Evolutionary conservation across 2,329 filamentous ascomycete species (phyloP).

Genomic region (Lecanoromycetidae sp.): DNA sequence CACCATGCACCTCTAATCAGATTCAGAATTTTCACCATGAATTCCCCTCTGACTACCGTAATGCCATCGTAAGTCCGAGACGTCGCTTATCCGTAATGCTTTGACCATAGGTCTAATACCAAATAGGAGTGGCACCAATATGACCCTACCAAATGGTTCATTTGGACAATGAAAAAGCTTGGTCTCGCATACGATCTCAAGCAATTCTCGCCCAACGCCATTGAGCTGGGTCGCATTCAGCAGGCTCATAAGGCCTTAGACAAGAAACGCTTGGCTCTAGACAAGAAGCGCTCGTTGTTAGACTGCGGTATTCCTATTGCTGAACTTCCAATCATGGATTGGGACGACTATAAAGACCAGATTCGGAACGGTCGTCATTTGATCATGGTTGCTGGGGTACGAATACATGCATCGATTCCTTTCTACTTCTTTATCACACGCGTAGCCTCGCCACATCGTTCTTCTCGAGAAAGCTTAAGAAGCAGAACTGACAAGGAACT

Average conservation of each 20-base stretch:
- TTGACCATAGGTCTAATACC: too few species aligned
- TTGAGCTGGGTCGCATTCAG: conserved; percentile 81
- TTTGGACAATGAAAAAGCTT: conserved; percentile 72
- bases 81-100: too few species aligned
- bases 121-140: conserved; percentile 89
- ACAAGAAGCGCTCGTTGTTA: conserved; percentile 68
- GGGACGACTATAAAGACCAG: conserved; percentile 73
- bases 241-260: conserved; percentile 85
- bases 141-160: conserved; percentile 82
- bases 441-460: too few species aligned
- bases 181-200: conserved; percentile 79
- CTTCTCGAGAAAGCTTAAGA: too few species aligned
- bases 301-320: conserved; percentile 82
- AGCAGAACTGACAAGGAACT: too few species aligned
- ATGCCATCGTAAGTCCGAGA: too few species aligned
- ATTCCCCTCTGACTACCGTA: conserved; percentile 86
- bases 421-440: too few species aligned
- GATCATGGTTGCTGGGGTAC: conserved; percentile 64
- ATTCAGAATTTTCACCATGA: conserved; percentile 86
- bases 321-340: conserved; percentile 72
- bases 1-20: too few species aligned
- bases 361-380: conserved; percentile 66
- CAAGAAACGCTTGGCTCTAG: too few species aligned
- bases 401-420: too few species aligned
- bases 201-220: conserved; percentile 83